Evolutionary conservation across 345 rosid species (phyloP).

Genomic region (Eucalyptus shirleyi): DNA sequence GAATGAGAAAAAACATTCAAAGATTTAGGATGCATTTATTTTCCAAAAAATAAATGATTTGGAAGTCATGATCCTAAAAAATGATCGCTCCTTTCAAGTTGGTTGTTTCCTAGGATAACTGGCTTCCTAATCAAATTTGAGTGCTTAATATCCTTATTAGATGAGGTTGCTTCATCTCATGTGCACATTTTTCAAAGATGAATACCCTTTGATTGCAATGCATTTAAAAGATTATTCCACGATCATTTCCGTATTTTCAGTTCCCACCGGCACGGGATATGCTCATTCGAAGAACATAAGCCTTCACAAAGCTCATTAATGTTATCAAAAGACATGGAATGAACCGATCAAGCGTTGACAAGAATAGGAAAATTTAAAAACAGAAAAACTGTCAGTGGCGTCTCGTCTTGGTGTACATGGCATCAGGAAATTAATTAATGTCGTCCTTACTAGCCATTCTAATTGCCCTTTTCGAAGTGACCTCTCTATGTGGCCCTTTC

Average conservation of each 20-base stretch:
- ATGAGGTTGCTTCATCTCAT: not conserved
- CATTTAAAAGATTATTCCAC: not conserved
- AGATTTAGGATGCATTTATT: not conserved
- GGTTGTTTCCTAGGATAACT: rapidly evolving
- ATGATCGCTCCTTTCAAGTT: not conserved
- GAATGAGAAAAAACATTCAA: too few relatives aligned
- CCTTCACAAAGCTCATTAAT: not conserved
- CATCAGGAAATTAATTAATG: not conserved
- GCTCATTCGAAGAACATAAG: not conserved
- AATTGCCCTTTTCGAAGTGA: not conserved
- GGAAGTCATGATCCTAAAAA: not conserved
- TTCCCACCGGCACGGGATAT: not conserved
- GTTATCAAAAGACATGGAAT: not conserved
- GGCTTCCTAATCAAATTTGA: rapidly evolving
- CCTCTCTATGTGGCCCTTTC: not conserved
- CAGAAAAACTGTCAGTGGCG: not conserved
- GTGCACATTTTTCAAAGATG: not conserved
- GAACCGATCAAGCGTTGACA: not conserved
- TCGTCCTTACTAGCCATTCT: not conserved
- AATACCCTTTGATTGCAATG: too few relatives aligned
- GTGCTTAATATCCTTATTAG: too few relatives aligned
- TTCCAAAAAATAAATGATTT: too few relatives aligned
- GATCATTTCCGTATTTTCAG: not conserved
- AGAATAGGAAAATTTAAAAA: not conserved
- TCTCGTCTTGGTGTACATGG: not conserved